Conservation (phyloP, 805 yeast genomes). For the Candida maris region DNA sequence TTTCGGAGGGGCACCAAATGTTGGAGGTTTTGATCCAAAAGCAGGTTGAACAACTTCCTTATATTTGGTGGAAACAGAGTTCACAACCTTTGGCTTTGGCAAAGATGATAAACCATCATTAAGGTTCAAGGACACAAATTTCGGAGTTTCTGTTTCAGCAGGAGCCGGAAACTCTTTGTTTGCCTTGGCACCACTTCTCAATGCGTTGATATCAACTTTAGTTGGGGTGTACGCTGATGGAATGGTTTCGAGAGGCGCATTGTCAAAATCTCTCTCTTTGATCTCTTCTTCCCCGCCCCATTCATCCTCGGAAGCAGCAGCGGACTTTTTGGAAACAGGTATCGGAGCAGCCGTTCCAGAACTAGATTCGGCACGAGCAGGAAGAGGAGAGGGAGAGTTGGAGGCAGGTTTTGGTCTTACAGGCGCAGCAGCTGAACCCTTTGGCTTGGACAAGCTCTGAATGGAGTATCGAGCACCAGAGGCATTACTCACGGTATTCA, state of each 20-base stretch:
- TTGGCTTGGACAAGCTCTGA: slow-evolving; percentile 34
- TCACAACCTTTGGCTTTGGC: slow-evolving; percentile 57
- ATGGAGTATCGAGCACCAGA: slow-evolving; percentile 93
- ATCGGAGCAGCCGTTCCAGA: slow-evolving; percentile 13
- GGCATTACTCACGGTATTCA: slow-evolving; percentile 78
- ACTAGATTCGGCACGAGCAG: slow-evolving; percentile 19
- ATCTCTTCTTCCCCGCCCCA: slow-evolving; percentile 70
- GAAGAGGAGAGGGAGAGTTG: slow-evolving; percentile 20
- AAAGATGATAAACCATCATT: slow-evolving; percentile 51
- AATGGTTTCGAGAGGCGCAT: slow-evolving; percentile 47
- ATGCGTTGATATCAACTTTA: slow-evolving; percentile 53
- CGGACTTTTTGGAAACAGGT: neutral
- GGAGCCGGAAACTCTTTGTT: slow-evolving; percentile 1
- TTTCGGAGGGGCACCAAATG: slow-evolving; percentile 27
- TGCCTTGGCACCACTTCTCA: slow-evolving; percentile 48
- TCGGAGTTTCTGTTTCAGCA: neutral
- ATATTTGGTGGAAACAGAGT: slow-evolving; percentile 50
- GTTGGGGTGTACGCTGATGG: slow-evolving; percentile 67
- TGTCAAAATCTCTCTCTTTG: slow-evolving; percentile 49
- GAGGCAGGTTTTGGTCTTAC: slow-evolving; percentile 27
- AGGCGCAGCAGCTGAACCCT: slow-evolving; percentile 12
- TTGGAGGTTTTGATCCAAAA: slow-evolving; percentile 35
- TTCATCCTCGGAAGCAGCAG: slow-evolving; percentile 40
- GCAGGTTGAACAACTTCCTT: slow-evolving; percentile 33
- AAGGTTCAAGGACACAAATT: slow-evolving; percentile 25